These are phyloP conservation scores for Echria macrotheca DNA, from an alignment of 495 filamentous ascomycete species.

Conservation along the genomic window DNA sequence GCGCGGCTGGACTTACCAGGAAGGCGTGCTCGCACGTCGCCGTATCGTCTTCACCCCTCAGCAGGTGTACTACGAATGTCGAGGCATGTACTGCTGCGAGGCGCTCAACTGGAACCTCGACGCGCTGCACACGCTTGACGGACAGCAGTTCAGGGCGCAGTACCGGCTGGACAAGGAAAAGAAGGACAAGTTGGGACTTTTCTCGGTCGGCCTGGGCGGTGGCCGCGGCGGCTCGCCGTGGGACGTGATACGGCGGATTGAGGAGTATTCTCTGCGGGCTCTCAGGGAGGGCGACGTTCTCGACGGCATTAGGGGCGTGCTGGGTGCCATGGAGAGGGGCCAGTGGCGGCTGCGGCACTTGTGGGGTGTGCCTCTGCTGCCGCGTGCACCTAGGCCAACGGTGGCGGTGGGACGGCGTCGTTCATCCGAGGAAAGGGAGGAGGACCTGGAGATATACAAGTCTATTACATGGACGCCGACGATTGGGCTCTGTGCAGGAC, in stretches of 20 bases:
- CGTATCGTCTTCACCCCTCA: constrained; percentile 4
- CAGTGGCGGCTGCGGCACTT: constrained; percentile 4
- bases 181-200: constrained; percentile 1
- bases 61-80: constrained; percentile 5
- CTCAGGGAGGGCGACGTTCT: constrained; percentile 3
- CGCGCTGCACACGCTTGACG: constrained; percentile 5
- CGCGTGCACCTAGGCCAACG: constrained; percentile 3
- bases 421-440: constrained; percentile 1
- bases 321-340: constrained; percentile 6
- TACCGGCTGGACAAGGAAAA: not conserved
- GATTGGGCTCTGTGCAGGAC: constrained; percentile 4
- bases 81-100: constrained; percentile 6
- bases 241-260: constrained; percentile 4
- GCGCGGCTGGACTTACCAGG: constrained; percentile 12
- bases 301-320: constrained; percentile 4
- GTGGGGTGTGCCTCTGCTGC: constrained; percentile 5
- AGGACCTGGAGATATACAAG: not conserved
- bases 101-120: constrained; percentile 4
- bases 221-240: constrained; percentile 1
- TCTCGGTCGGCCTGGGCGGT: not conserved
- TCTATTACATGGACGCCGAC: constrained; percentile 6
- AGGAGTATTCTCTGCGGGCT: constrained; percentile 2
- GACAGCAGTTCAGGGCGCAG: constrained; percentile 3
- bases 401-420: no score
- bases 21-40: constrained; percentile 6